Evolutionary conservation across 768 basidiomycete species (phyloP), one percentile per base, ranked within the genome.

Genomic region (Panaeolus papilionaceus): DNA sequence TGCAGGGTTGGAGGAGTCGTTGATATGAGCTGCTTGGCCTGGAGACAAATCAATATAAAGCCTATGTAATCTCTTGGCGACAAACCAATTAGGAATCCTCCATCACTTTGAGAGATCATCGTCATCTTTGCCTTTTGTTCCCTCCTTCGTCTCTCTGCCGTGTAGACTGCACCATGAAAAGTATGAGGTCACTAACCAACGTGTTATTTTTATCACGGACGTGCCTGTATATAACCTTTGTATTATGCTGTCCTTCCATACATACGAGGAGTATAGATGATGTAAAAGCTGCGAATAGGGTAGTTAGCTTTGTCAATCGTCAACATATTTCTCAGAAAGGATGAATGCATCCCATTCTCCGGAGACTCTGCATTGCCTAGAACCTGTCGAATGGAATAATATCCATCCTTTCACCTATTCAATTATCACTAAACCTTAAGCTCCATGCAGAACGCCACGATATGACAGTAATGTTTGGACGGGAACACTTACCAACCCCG

Each of bases 1-100:
- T 58, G 54, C 54, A 58, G 54, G 54, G 54, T 58, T 58, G 54
- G 14, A 58, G 54, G 28, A 33, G 11, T 37, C 28, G 23, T 23
- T 23, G 23, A 23, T n/a, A n/a, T n/a, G n/a, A n/a, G n/a, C n/a
- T n/a, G n/a, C n/a, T n/a, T n/a, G 28, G 28, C 28, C 28, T 47
- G 16, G 45, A 47, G 45, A 10, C 49, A 23, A 6, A 12, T 12
- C 28, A 58, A 58, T 37, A 58, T 37, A 58, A 58, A 58, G 26
- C 54, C 28, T 8, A 28, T 58, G 33, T 16, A 16, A 33, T 58
- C 11, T 58, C 54, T 58, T 58, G 54, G 54, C 54, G n/a, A 33
- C 54, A 58, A 33, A 58, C 54, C 54, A 58, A 58, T 58, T 58
- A 33, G 26, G 54, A 37, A 33, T 58, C 4, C 20, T 49, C 7